Conservation (phyloP, 257 asterid species). For the Solanum acaule region DNA sequence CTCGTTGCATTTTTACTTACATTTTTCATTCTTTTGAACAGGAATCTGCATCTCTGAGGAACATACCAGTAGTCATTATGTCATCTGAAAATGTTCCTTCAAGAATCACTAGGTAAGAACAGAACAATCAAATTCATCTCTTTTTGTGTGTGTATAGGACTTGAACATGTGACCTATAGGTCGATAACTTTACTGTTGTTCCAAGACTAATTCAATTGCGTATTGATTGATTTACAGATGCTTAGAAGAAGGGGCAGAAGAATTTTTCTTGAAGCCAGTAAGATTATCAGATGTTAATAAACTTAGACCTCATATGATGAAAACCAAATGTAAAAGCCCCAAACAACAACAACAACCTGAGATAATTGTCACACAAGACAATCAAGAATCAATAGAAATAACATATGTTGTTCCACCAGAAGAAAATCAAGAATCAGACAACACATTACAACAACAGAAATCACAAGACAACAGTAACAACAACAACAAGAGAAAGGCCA, state of each 20-base stretch:
- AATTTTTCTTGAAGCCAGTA: constrained; percentile 24
- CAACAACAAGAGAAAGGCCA: constrained; percentile 10
- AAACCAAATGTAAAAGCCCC: constrained; percentile 1
- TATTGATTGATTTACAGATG: constrained; percentile 11
- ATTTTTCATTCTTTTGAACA: not conserved
- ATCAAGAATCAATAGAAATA: not conserved
- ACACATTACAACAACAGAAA: not conserved
- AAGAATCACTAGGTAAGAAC: constrained; percentile 12
- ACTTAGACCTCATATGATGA: constrained; percentile 20
- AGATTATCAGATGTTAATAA: constrained; percentile 20
- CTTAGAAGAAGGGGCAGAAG: constrained; percentile 32
- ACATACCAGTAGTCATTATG: constrained; percentile 23
- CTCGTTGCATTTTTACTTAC: not conserved
- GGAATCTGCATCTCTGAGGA: constrained; percentile 16
- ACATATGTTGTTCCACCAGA: not conserved
- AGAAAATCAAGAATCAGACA: not conserved
- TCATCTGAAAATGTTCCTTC: constrained; percentile 15
- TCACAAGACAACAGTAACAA: not conserved
- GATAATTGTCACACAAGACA: not conserved
- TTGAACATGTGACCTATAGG: not conserved
- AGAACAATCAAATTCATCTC: not conserved
- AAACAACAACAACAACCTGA: not conserved
- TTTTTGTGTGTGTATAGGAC: not conserved
- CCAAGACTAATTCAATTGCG: not conserved
- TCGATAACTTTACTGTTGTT: not conserved